A percentile compares a stretch with the other conserved stretches of the same genome.
phyloP scores from a whole-genome alignment of 2,329 filamentous ascomycete genomes.

The Colletotrichum salicis region DNA sequence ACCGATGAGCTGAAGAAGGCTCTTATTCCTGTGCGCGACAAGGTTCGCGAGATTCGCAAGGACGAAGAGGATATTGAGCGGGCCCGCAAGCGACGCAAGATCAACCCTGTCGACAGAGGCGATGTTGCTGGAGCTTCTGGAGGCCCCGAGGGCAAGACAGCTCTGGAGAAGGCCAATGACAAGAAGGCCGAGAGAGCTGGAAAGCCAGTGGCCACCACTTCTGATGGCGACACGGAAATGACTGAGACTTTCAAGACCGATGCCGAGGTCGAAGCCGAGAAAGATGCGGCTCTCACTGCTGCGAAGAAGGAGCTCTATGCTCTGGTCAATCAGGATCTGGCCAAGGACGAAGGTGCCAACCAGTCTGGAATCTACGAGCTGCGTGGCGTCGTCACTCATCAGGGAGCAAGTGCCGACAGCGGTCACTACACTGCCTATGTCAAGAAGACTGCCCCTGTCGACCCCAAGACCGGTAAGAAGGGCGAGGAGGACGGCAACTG shows the following conservation, averaged over 20 bases:
- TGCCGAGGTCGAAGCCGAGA: constrained; percentile 89
- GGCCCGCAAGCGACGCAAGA: constrained; percentile 90
- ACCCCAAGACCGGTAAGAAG: constrained; percentile 80
- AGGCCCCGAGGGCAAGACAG: constrained; percentile 60
- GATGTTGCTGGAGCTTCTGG: constrained; percentile 57
- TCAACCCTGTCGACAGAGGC: constrained; percentile 57
- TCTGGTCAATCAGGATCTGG: constrained; percentile 79
- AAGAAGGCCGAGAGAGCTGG: constrained; percentile 50
- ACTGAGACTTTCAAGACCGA: constrained; percentile 87
- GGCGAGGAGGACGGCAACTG: constrained; percentile 90
- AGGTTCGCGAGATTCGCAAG: constrained; percentile 93
- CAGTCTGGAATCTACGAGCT: constrained; percentile 96
- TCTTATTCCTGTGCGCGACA: constrained; percentile 92
- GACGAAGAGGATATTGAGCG: constrained; percentile 94
- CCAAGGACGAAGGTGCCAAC: constrained; percentile 84
- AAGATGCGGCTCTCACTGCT: constrained; percentile 75
- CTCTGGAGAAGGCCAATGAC: constrained; percentile 57
- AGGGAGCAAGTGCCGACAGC: constrained; percentile 95
- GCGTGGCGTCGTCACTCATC: constrained; percentile 92
- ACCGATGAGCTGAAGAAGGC: constrained; percentile 86
- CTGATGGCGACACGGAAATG: constrained; percentile 79
- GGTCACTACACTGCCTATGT: constrained; percentile 98
- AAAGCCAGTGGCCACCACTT: constrained; percentile 47
- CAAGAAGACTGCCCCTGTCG: constrained; percentile 83
- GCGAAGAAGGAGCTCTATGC: constrained; percentile 90